These are phyloP conservation scores for Penicillium cataractarum DNA, from an alignment of 495 filamentous ascomycete genomes.

Conservation along the genomic window DNA sequence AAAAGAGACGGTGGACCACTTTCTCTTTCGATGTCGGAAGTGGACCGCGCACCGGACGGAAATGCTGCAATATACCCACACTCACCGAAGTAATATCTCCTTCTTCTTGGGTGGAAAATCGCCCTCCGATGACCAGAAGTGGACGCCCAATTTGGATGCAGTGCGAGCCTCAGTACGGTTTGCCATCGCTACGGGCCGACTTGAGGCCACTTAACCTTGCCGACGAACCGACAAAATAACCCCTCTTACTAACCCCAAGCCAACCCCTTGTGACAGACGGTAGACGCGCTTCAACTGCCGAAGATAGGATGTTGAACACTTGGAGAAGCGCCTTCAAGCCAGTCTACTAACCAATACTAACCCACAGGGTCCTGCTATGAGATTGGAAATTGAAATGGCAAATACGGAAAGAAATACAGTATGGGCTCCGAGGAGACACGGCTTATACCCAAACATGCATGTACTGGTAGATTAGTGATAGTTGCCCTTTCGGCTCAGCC, in stretches of 20 bases:
- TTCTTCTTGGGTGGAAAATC: conserved; percentile 41
- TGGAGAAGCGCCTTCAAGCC: too few relatives aligned
- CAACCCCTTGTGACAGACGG: conserved; percentile 17
- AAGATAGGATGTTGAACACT: too few relatives aligned
- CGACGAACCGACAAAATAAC: neutral
- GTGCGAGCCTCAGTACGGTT: too few relatives aligned
- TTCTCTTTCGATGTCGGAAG: conserved; percentile 36
- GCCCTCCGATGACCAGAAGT: too few relatives aligned
- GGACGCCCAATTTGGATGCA: too few relatives aligned
- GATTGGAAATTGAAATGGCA: conserved; percentile 25
- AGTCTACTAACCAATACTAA: too few relatives aligned
- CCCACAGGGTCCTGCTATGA: conserved; percentile 29
- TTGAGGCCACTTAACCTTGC: conserved; percentile 5
- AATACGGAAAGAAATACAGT: conserved; percentile 21
- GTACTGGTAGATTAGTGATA: too few relatives aligned
- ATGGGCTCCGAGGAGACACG: too few relatives aligned
- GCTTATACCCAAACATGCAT: too few relatives aligned
- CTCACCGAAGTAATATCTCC: conserved; percentile 38
- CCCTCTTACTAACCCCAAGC: conserved; percentile 3
- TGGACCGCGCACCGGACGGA: conserved; percentile 33
- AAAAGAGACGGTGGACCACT: conserved; percentile 38
- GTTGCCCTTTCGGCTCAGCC: too few relatives aligned
- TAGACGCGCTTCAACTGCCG: too few relatives aligned
- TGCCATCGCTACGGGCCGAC: too few relatives aligned
- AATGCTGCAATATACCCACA: conserved; percentile 37